These are phyloP conservation scores for Malassezia vespertilionis DNA, from an alignment of 1,284 basidiomycete genomes.

Conservation along the genomic window DNA sequence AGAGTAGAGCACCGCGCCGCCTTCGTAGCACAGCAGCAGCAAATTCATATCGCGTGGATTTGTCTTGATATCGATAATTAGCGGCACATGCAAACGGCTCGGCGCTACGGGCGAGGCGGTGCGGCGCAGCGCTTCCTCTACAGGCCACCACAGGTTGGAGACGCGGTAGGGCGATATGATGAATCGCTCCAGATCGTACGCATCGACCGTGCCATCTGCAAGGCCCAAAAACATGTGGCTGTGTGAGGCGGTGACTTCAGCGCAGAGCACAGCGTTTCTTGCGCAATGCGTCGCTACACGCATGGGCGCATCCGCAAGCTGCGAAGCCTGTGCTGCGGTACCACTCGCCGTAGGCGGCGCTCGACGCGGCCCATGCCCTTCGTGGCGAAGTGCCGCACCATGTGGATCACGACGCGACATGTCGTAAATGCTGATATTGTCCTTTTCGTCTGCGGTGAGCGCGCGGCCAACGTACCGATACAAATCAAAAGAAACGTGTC, in stretches of 20 bases:
- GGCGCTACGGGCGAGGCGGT: slow-evolving; percentile 54
- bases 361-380: slow-evolving; percentile 50
- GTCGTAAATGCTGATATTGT: slow-evolving; percentile 62
- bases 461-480: slow-evolving; percentile 53
- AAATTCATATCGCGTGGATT: slow-evolving; percentile 73
- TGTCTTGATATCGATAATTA: slow-evolving; percentile 47
- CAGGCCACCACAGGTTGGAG: slow-evolving; percentile 58
- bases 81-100: slow-evolving; percentile 47
- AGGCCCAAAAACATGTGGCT: slow-evolving; percentile 57
- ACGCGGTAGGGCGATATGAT: slow-evolving; percentile 41
- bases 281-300: slow-evolving; percentile 29
- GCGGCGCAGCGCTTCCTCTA: slow-evolving; percentile 57
- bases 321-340: not conserved
- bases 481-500: slow-evolving; percentile 57
- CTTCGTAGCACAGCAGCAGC: slow-evolving; percentile 70
- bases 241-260: slow-evolving; percentile 63
- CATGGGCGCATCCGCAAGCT: slow-evolving; percentile 25
- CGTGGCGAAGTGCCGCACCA: slow-evolving; percentile 16
- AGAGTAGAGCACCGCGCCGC: slow-evolving; percentile 49
- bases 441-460: slow-evolving; percentile 55
- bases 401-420: slow-evolving; percentile 52
- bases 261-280: slow-evolving; percentile 50
- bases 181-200: slow-evolving; percentile 48
- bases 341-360: slow-evolving; percentile 32
- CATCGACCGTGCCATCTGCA: slow-evolving; percentile 49